Base-by-base conservation (phyloP, 2,329 filamentous ascomycete genomes). In the Penicillium sp. region DNA sequence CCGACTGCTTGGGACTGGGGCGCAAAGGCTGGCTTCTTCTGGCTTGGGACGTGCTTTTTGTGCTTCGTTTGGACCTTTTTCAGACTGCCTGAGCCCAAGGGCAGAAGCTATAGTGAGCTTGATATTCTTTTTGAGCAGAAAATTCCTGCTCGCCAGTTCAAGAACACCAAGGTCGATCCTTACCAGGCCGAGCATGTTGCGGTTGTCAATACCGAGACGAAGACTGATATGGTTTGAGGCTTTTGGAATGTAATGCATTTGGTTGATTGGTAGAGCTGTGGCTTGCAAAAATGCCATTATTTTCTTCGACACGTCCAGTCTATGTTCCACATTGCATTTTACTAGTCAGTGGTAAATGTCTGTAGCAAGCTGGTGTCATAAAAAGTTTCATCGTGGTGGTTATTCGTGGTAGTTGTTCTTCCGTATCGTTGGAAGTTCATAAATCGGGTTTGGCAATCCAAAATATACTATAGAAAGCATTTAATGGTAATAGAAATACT, bases 1-100 rank as follows among this genome's bases (percentile, higher is more conserved):
- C 35, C 33, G 2, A 37, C 49, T 9, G 49, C 49, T 9, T 51
- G 33, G 33, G 22, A 39, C 7, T 51, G 49, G 46, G 49, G 49
- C 11, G 33, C 49, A n/a, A 51, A 51, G 36, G 31, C 31, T 4
- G 49, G 31, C 1, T 37, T 51, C 49, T 51, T 51, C 7, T 51
- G 49, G 49, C 19, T 51, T 14, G 35, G 33, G 6, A 40, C 49
- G 49, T 65, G 66, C 61, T 62, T 70, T 6, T 55, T 77, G 4
- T 74, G 72, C 47, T 55, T 75, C 11, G 43, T 76, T 11, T 82
- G 78, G 78, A 72, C 70, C 1, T 81, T 69, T 62, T 81, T 79
- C 66, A 66, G 78, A 14, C 61, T 80, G 2, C 79, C 78, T 0
- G 78, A 80, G 66, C 68, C 76, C 1, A 78, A 76, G 66, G 72